Conservation (phyloP, 345 rosid species). For the Hevea brasiliensis region DNA sequence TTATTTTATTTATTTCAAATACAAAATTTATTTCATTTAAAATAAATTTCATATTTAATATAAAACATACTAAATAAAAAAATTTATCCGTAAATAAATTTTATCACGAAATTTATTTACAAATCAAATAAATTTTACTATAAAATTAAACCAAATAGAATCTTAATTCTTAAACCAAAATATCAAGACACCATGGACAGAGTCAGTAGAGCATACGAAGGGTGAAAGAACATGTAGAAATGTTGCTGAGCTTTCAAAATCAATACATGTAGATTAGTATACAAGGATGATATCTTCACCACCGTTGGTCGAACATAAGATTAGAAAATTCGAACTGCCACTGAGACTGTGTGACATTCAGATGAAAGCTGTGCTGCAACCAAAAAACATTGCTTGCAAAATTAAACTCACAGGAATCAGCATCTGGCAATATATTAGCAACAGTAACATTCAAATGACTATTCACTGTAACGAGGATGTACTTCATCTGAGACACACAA, state of each 20-base stretch:
- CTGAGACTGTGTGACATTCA: neutral
- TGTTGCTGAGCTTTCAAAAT: neutral
- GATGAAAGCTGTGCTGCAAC: neutral
- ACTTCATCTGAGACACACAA: conserved; percentile 28
- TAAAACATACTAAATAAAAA: too few species aligned
- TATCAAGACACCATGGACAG: neutral
- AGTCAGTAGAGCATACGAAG: neutral
- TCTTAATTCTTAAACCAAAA: neutral
- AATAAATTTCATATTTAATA: too few species aligned
- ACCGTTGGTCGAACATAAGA: neutral
- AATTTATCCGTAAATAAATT: too few species aligned
- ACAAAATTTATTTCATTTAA: too few species aligned
- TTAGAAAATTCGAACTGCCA: neutral
- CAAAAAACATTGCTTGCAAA: neutral
- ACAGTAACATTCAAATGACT: neutral
- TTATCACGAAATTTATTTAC: too few species aligned
- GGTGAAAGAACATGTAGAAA: neutral
- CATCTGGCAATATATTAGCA: too few species aligned
- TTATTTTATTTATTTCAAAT: too few species aligned
- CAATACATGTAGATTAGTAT: conserved; percentile 1
- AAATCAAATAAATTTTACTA: too few species aligned
- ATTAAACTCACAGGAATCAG: conserved; percentile 3
- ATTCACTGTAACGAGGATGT: neutral
- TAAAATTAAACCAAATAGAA: too few species aligned
- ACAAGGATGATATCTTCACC: neutral